Base-by-base conservation (phyloP, 306 rosid species). In the Aeschynomene evenia region DNA sequence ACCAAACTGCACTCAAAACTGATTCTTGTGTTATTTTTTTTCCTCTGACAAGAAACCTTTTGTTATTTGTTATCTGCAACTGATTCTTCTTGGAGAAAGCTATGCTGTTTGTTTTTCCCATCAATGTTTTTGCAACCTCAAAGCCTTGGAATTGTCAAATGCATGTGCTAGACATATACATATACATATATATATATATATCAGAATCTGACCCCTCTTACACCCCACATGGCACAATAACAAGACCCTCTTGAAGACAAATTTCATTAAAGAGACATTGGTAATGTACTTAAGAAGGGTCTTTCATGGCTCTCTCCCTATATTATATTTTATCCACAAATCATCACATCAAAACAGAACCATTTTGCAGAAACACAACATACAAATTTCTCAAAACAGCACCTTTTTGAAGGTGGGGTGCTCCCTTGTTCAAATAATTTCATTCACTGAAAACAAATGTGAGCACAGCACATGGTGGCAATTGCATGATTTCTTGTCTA, bases 71-170 rank as follows among this genome's bases (percentile, higher is more conserved):
- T 53, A 72, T 53, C 63, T 79, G 82, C 51, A 66, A 21, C 61
- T 37, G 79, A 80, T 86, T 76, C 84, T 72, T n/a, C 80, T 78
- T 43, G 79, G 72, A 76, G 76, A 70, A 74, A 68, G 39, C 64
- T 72, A 77, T 73, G 46, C 22, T 46, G 63, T 63, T 52, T 52
- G 70, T 51, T 57, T 72, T 82, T 51, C 14, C 66, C 81, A 50
- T 40, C 66, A 60, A 49, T n/a, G n/a, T 37, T 33, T 72, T 79
- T 73, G 77, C 59, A 49, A 29, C 37, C 28, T 73, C 82, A 68
- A 77, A 65, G 87, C 80, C 68, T 85, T 74, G 87, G 77, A 77
- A 57, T 72, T 79, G 16, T 63, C 57, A 15, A 68, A 60, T 50
- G 73, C 79, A 81, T 78, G 85, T 85, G 82, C 78, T 36, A 53